Base-by-base conservation (phyloP, 164 flowering plant species). In the Brasenia schreberi region DNA sequence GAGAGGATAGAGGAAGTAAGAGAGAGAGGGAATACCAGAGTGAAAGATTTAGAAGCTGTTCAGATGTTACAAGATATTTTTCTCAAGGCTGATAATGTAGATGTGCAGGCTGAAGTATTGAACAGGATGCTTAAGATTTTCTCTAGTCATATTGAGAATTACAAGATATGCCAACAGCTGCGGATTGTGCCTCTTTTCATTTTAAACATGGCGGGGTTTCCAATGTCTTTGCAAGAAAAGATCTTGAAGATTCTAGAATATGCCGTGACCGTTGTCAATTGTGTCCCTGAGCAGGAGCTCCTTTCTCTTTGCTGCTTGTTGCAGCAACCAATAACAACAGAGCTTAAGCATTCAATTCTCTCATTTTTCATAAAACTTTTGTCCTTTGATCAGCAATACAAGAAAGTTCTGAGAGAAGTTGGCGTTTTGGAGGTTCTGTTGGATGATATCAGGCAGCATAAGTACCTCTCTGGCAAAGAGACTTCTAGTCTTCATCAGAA, bases 181-280 rank as follows among this genome's bases (percentile, higher is more conserved):
- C 79, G 97, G 63, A 90, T 92, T 0, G 91, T 95, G 77, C 99
- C 99, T 58, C 97, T 95, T 65, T 82, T 95, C 68, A 92, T 95
- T 72, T 79, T 88, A 56, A 95, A 95, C 72, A 95, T 95, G 99
- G 85, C 80, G 65, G 86, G 86, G 49, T 88, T 95, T 75, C 96
- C 97, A 70, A 70, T 79, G 72, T 76, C 95, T 66, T 74, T 95
- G 73, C 99, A 90, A 77, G 98, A 87, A 68, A 87, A 83, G 58
- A 90, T 95, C 61, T 71, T 95, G 73, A 95, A 95, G 80, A 90
- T 92, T 78, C 92, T 95, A 68, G 98, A 92, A 78, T 95, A 95
- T 83, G 99, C 97, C 63, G 99, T 95, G 67, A 95, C 99, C 58
- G 99, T 95, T 74, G 94, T 86, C 66, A 95, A 95, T 76, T 86